Evolutionary conservation across 192 early-diverging fungal genomes (phyloP), one percentile per base, ranked within the genome.

Genomic region (Coemansia sp.): DNA sequence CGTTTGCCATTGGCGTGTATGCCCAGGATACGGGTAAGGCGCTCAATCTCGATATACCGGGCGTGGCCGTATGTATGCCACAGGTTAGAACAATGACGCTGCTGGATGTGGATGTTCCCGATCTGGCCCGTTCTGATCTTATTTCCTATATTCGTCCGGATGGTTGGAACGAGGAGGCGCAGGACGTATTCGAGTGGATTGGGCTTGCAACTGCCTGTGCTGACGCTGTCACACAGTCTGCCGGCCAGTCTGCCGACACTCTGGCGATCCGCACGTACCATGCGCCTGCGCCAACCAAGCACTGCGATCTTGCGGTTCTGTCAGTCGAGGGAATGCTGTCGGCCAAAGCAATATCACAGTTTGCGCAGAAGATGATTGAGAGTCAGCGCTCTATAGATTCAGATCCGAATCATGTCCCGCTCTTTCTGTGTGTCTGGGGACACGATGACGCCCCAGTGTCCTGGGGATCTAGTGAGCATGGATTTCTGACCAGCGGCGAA

Each of bases 381-480:
- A 47, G 54, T 11, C 54, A 60, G 26, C 9, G 52, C 9, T 12
- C 52, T 0, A 2, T 10, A 7, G 9, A 54, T 54, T 2, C 26
- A 3, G 26, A 26, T 26, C 13, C 11, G 26, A 39, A 58, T 12
- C 62, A 37, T 40, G 15, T 39, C 44, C 53, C 50, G 26, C 18
- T 67, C 8, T 68, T 69, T 19, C 19, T 77, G 19, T 71, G 75
- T 41, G 81, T 77, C 48, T 83, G 81, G 81, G 81, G 81, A 41
- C 63, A 70, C 57, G 81, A 83, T 23, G 75, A 83, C 50, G 72
- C 75, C 0, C 81, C 81, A 0, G 52, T 77, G 10, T 83, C 81
- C 16, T 77, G 75, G 75, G 58, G 49, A 0, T 37, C 42, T 18
- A 61, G 48, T 61, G 81, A 83, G 62, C 81, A 83, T 40, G 57